Percentiles rank a stretch among this genome's conserved stretches.
Evolutionary conservation across 2,329 filamentous ascomycete genomes (phyloP).

Genomic region (Trichoderma oligosporum): DNA sequence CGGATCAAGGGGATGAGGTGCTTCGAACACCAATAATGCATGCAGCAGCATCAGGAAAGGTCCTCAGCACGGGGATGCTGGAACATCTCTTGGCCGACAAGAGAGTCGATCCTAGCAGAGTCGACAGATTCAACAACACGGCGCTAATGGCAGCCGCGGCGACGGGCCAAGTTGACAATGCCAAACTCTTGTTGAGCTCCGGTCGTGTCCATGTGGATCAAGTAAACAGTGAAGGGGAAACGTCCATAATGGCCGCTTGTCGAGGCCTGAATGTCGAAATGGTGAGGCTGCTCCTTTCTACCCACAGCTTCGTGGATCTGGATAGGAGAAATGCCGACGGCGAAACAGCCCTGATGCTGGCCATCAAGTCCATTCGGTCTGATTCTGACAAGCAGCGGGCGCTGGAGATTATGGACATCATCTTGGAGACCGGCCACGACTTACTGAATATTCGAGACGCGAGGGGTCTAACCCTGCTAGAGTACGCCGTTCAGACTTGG

Average conservation of each 20-base stretch:
- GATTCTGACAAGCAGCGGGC: background rate
- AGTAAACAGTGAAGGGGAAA: no score
- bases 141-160: background rate
- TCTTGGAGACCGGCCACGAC: background rate
- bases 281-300: background rate
- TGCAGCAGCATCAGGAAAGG: background rate
- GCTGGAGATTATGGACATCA: no score
- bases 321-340: background rate
- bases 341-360: background rate
- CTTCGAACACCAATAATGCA: background rate
- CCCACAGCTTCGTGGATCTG: background rate
- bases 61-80: background rate
- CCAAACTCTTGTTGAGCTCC: background rate
- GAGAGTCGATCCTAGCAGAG: background rate
- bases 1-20: background rate
- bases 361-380: background rate
- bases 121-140: background rate
- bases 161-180: background rate
- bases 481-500: background rate
- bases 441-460: background rate
- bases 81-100: background rate
- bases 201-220: background rate
- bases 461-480: background rate
- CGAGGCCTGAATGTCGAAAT: no score
- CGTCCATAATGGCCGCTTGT: no score